Base-by-base conservation (phyloP, 805 yeast species). In the Phaffomyces thermotolerans region DNA sequence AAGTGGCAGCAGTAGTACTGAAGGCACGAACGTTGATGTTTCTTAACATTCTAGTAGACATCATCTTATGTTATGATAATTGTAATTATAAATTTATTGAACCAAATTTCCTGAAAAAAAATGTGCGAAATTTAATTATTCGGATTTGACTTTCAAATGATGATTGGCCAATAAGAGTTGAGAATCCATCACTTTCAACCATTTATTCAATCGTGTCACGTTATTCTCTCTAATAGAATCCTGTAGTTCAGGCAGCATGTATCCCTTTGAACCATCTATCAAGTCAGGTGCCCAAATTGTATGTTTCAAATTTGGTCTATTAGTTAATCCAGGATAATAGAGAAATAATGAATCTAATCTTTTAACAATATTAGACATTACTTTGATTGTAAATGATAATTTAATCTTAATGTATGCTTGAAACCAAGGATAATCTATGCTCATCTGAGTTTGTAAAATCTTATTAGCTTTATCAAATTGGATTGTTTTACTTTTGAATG, bases 381-480 rank as follows among this genome's bases (percentile, higher is more conserved):
- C 58, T 44, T 81, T 75, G 44, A 82, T 67, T 43, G 73, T 72
- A 14, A 82, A 72, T 40, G 79, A 81, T 5, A 79, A 67, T 40
- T 66, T 71, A 32, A 85, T 56, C 60, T 87, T 87, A 50, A 69
- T 73, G 50, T 69, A 72, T 41, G 73, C 64, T 49, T 73, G 68
- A 66, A 81, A 87, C 89, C 95, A 84, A 1, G 96, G 89, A 53
- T 75, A 83, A 52, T 87, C 97, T 36, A 71, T 65, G 1, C 70
- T 62, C 43, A 80, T 75, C 30, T 73, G 69, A 2, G 64, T 62
- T 49, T 77, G 79, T 24, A 86, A 66, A 2, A 67, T 58, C 4
- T 55, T 53, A 34, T 39, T 43, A 47, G 70, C 69, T 3, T 51
- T 54, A 52, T 84, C 90, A 52, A 75, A 81, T 2, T 51, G 45